phyloP scores from a whole-genome alignment of 2,329 filamentous ascomycete genomes.

The Nemania serpens region DNA sequence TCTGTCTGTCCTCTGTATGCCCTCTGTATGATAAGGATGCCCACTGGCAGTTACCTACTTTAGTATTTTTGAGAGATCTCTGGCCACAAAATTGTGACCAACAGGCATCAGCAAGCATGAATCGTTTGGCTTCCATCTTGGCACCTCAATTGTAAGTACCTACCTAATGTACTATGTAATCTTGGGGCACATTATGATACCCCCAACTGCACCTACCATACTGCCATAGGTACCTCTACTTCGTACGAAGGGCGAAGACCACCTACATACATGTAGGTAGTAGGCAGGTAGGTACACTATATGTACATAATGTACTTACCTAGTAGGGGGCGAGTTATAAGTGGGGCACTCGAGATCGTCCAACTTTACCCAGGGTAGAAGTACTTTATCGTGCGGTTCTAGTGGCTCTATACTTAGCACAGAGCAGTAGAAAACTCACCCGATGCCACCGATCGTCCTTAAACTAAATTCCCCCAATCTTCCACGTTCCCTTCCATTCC shows the following conservation, averaged over 20 bases:
- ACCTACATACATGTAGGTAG: no score
- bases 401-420: constrained; percentile 12
- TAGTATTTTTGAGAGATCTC: not conserved
- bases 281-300: no score
- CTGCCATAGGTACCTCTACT: no score
- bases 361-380: not conserved
- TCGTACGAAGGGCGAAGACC: no score
- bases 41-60: not conserved
- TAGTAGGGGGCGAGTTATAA: not conserved
- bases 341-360: constrained; percentile 13
- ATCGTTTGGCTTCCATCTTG: not conserved
- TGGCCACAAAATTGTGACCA: not conserved
- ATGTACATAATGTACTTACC: no score
- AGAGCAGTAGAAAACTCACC: constrained; percentile 21
- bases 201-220: no score
- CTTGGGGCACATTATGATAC: no score
- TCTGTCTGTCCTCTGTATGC: not conserved
- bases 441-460: constrained; percentile 11
- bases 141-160: not conserved
- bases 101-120: not conserved
- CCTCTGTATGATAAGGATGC: not conserved
- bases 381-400: constrained; percentile 13
- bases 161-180: not conserved
- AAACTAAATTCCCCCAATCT: constrained; percentile 15
- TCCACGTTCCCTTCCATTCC: constrained; percentile 18